Base-by-base conservation (phyloP, 768 basidiomycete species). In the Boletus fagicola region DNA sequence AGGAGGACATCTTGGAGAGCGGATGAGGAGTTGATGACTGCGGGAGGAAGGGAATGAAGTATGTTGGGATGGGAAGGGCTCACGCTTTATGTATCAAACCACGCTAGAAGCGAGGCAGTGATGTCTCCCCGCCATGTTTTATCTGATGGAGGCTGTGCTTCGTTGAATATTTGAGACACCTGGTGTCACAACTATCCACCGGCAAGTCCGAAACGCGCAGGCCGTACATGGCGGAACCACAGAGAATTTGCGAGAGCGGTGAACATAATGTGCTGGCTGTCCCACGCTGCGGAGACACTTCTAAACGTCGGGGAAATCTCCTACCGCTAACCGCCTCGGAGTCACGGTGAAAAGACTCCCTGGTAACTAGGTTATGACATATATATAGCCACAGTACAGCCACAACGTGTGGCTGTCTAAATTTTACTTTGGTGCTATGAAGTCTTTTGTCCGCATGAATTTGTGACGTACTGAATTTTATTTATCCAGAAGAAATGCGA, bases 401-500 rank as follows among this genome's bases (percentile, higher is more conserved):
- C 45, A 46, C 18, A 16, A 9, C 10, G 16, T 28, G 44, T 2
- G 26, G 26, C n/a, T 35, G 11, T 11, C 33, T 13, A 35, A 35
- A 13, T 35, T 35, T 35, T 1, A 35, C 11, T 35, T 12, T 35
- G 33, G 12, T 35, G 11, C 12, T 13, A 12, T 35, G 33, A 35
- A 12, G 42, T 22, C 42, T 12, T 22, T 11, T 18, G 11, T 31
- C 11, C 18, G 31, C 31, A 26, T 12, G 31, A 5, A 56, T 24
- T 13, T 38, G 36, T 44, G 28, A 38, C 20, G 5, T 7, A 6
- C 39, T 44, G 6, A 49, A 22, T 15, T 33, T 39, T 10, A 22
- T 48, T 49, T 18, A 20, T 30, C n/a, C 46, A 38, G 33, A 50
- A 51, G 54, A 56, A 30, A 90, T 90, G 89, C 77, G 81, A 59